Base-by-base conservation (phyloP, 2,329 filamentous ascomycete genomes). In the Rosellinia necatrix region DNA sequence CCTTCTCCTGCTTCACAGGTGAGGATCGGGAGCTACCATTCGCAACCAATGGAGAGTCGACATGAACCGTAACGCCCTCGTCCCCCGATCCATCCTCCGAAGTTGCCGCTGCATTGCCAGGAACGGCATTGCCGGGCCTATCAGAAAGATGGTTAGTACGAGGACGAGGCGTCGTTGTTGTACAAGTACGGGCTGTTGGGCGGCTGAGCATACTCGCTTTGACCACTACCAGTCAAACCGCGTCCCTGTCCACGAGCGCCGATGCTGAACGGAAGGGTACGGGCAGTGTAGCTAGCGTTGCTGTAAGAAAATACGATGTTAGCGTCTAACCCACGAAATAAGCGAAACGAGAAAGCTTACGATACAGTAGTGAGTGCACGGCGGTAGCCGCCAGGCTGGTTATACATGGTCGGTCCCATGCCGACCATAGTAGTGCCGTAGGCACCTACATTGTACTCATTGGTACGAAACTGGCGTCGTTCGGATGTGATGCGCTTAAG, bases 401-500 rank as follows among this genome's bases (percentile, higher is more conserved):
- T 73, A 57, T 78, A 78, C 61, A 81, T 77, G 50, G 74, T 74
- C 9, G 80, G 78, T 49, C 75, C 79, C 66, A 85, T 76, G 13
- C 83, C 81, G 47, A 87, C 82, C 57, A 82, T 78, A 42, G 82
- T 78, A 57, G 83, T 86, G 58, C 85, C 85, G 65, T 88, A 88
- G 38, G 85, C 85, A 56, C 85, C 84, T 59, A 87, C 86, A 67
- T 92, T 92, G 76, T 97, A 97, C 78, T 97, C 94, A 55, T 94
- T 94, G 56, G 93, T 94, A 57, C 94, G 91, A 77, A 96, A 97
- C 70, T 96, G 91, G 59, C 94, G 92, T 55, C 92, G 91, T 72
- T 96, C 92, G 27, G 94, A 92, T 37, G 93, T 97, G 71, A 97
- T 89, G 62, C 94, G 89, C 82, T 99, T 99, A 65, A 99, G 82